These are phyloP conservation scores for Phytophthora lateralis DNA, from an alignment of 352 stramenopile species.

Conservation along the genomic window DNA sequence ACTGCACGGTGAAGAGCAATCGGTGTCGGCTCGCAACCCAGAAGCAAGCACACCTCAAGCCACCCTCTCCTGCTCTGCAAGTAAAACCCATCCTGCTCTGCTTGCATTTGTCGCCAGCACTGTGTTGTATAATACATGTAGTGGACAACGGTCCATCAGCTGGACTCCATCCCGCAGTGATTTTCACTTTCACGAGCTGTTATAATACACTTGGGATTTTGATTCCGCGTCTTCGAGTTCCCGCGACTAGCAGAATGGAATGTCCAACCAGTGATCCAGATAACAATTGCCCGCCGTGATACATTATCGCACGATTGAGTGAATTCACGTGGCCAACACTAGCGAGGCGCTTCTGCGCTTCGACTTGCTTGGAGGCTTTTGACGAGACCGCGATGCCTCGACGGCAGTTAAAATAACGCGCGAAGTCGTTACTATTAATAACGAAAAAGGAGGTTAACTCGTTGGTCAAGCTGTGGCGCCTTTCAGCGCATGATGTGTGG, in stretches of 20 bases:
- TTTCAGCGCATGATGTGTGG: not conserved
- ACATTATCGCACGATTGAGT: not conserved
- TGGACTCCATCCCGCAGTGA: not conserved
- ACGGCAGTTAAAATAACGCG: too few relatives aligned
- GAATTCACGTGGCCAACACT: too few relatives aligned
- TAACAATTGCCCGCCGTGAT: not conserved
- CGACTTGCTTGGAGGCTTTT: too few relatives aligned
- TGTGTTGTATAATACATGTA: too few relatives aligned
- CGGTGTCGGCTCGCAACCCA: not conserved
- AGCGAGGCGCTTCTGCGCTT: too few relatives aligned
- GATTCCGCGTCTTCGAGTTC: not conserved
- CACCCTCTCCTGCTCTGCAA: not conserved
- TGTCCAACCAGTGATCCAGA: not conserved
- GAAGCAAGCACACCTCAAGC: not conserved
- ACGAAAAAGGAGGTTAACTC: not conserved
- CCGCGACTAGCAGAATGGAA: constrained; percentile 2
- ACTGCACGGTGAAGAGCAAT: not conserved
- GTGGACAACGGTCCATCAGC: too few relatives aligned
- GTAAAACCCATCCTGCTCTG: not conserved
- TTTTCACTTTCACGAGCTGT: not conserved
- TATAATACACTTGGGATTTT: not conserved
- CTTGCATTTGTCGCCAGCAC: not conserved
- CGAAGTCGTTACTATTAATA: not conserved
- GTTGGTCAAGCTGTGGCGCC: not conserved
- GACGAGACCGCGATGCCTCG: too few relatives aligned